phyloP scores from a whole-genome alignment of 148 eudicot genomes.

The Pharnaceum exiguum region DNA sequence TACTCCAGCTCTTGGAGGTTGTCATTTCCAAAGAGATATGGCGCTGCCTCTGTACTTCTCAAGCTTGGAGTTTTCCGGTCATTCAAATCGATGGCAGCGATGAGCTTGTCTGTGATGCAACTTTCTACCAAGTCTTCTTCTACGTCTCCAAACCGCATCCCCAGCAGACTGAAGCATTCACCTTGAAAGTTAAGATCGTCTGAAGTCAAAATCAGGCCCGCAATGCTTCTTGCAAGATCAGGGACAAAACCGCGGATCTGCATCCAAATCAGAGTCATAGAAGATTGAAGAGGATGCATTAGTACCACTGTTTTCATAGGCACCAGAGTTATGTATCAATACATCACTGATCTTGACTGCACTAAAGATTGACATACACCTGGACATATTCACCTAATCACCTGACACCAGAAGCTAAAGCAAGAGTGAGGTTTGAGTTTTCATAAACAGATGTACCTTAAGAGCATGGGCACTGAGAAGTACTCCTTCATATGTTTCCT shows the following conservation, averaged over 20 bases:
- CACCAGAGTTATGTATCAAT: neutral
- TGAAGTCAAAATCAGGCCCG: conserved; percentile 70
- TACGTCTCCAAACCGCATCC: conserved; percentile 35
- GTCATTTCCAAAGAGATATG: conserved; percentile 52
- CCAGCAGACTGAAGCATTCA: conserved; percentile 73
- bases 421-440: neutral
- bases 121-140: conserved; percentile 40
- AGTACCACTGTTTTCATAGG: neutral
- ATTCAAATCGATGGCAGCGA: conserved; percentile 49
- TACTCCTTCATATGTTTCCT: conserved; percentile 66
- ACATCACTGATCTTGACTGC: too few relatives aligned
- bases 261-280: conserved; percentile 10
- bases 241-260: conserved; percentile 84
- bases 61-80: conserved; percentile 39
- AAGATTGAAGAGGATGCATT: neutral
- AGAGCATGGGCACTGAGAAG: conserved; percentile 75
- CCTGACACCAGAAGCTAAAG: neutral
- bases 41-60: conserved; percentile 38
- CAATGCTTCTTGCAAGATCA: conserved; percentile 82
- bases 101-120: conserved; percentile 56
- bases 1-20: conserved; percentile 30
- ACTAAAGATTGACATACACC: too few relatives aligned
- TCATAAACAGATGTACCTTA: conserved; percentile 43
- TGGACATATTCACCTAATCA: too few relatives aligned
- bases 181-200: conserved; percentile 56